These are phyloP conservation scores for Tribonema minus DNA, from an alignment of 108 stramenopile species.

Conservation along the genomic window DNA sequence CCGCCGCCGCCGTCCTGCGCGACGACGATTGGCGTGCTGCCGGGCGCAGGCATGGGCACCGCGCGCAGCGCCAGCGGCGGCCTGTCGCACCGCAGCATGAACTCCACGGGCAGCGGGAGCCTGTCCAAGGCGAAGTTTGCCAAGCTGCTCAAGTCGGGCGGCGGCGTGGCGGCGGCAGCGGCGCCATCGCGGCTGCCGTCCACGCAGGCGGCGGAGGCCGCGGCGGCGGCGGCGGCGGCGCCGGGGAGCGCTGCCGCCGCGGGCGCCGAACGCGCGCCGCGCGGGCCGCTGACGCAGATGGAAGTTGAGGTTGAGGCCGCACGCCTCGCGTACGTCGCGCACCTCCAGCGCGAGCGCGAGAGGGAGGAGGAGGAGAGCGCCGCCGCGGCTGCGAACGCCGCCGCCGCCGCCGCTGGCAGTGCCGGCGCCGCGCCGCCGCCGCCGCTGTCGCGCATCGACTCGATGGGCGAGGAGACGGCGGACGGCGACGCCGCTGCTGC, in stretches of 20 bases:
- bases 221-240: not conserved
- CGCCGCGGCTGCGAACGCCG: not conserved
- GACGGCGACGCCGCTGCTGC: not conserved
- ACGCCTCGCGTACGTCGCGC: conserved; percentile 45
- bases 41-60: not conserved
- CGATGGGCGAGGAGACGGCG: not conserved
- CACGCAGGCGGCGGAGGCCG: not conserved
- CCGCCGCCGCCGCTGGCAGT: not conserved
- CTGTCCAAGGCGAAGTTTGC: no score
- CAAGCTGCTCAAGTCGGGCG: not conserved
- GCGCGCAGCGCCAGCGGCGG: not conserved
- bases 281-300: not conserved
- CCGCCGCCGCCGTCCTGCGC: no score
- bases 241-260: not conserved
- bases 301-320: conserved; percentile 57
- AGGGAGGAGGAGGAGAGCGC: not conserved
- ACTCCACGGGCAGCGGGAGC: not conserved
- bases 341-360: conserved; percentile 14
- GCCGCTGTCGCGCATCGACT: not conserved
- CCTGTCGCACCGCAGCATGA: not conserved
- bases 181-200: not conserved
- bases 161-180: not conserved
- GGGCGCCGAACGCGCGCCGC: not conserved
- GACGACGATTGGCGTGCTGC: no score
- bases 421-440: not conserved